Evolutionary conservation across 495 filamentous ascomycete species (phyloP), one percentile per base, ranked within the genome.

Genomic region (Penicillium verhagenii): DNA sequence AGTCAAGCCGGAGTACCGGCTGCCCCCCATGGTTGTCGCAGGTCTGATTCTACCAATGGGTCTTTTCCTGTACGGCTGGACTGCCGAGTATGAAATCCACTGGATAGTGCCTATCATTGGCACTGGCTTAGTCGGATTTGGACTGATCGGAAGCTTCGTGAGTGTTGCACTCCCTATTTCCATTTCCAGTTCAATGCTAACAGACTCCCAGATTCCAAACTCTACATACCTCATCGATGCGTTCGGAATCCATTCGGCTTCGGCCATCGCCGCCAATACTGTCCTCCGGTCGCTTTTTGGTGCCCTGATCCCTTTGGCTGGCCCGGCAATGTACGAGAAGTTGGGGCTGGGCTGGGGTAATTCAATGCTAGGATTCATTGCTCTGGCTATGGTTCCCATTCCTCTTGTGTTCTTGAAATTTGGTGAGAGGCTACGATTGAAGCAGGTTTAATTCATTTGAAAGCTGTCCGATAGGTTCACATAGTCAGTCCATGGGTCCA

Each of bases 371-470:
- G 87, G 76, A 0, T 86, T 82, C 40, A 66, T 89, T 25, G 72
- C 79, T 1, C 67, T 75, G 10, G 66, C 74, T 6, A 66, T 88
- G 57, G 71, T 86, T 6, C 86, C 85, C 0, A 79, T 87, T 7
- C 86, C 86, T 7, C 74, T 85, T 47, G 57, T 85, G 9, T 88
- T 90, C 57, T 88, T 73, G 58, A 61, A 78, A 6, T 88, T 77
- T 56, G 86, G 86, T 4, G 72, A 70, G 64, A 75, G 69, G 65
- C 81, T 90, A 19, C 65, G 84, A 40, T 26, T 31, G 28, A n/a
- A n/a, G n/a, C n/a, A n/a, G n/a, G n/a, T n/a, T n/a, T n/a, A n/a
- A n/a, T n/a, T n/a, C n/a, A n/a, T n/a, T n/a, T n/a, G n/a, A n/a
- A n/a, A n/a, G n/a, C n/a, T n/a, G n/a, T n/a, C n/a, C n/a, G n/a